A percentile compares a stretch with the other conserved stretches of the same genome.
Evolutionary conservation across 768 basidiomycete genomes (phyloP).

Genomic region (Jaapia argillacea): DNA sequence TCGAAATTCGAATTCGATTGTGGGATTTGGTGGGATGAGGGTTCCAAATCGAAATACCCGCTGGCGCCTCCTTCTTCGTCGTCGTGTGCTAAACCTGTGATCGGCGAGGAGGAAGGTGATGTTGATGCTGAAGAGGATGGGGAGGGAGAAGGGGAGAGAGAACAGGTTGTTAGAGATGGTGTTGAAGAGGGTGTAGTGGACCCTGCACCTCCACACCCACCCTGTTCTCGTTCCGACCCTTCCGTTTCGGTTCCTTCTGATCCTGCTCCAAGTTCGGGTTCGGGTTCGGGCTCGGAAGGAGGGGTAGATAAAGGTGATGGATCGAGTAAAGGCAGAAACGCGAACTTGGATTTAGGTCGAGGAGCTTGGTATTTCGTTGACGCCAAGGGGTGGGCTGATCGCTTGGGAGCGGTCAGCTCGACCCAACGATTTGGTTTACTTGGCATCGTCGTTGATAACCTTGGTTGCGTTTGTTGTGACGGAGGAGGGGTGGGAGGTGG

Average conservation of each 20-base stretch:
- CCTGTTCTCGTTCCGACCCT: no score
- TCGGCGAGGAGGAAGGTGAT: slow-evolving; percentile 3
- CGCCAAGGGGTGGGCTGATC: not conserved
- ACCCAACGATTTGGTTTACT: not conserved
- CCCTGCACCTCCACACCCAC: no score
- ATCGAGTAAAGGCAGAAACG: not conserved
- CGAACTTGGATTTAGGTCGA: not conserved
- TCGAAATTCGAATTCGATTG: not conserved
- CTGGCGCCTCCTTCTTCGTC: slow-evolving; percentile 3
- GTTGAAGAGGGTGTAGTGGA: slow-evolving; percentile 7
- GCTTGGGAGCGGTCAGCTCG: not conserved
- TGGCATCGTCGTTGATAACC: not conserved
- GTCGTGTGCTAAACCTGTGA: not conserved
- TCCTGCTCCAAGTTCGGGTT: not conserved
- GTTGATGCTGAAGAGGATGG: not conserved
- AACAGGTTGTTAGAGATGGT: slow-evolving; percentile 10
- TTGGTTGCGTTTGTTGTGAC: not conserved
- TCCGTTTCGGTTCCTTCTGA: not conserved
- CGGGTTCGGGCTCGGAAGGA: not conserved
- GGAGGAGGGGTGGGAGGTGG: not conserved
- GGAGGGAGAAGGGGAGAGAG: slow-evolving; percentile 7
- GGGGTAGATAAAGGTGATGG: not conserved
- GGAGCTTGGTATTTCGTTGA: not conserved
- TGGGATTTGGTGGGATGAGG: not conserved
- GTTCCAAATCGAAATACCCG: not conserved